Evolutionary conservation across 805 yeast genomes (phyloP), one percentile per base, ranked within the genome.

Genomic region (Pichia pseudocactophila): DNA sequence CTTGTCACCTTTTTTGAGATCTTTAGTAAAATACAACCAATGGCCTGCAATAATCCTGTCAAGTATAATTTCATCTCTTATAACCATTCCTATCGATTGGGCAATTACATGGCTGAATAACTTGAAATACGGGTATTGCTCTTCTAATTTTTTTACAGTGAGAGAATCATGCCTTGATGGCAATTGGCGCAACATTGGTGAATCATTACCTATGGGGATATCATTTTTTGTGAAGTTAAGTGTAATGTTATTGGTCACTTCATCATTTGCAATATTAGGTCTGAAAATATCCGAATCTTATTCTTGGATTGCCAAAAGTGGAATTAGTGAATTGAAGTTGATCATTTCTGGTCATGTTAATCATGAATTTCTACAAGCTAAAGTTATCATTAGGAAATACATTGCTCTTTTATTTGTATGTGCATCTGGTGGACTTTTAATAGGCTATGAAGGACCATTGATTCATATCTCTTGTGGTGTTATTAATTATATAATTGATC

Each of bases 381-480:
- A 60, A 27, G 70, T 82, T 3, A 61, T 85, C n/a, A 18, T 74
- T 3, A 65, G 67, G 41, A 85, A 85, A 55, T 63, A 74, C 3
- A 34, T 66, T 1, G 83, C 88, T 2, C 62, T 85, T 37, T 64
- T 78, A 6, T 61, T 83, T 37, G 80, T 81, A 13, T 80, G 82
- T 4, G 78, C 88, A 18, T 74, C 85, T 1, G 49, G 51, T 9
- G 95, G 95, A 0, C 54, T 86, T 2, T 82, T 90, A 85, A 69
- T 82, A 7, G 95, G 96, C 7, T 79, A 78, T 54, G 96, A 86
- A 53, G 95, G 95, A 2, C 95, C 96, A 0, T 58, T 87, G 42
- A 89, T 84, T 20, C 95, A 87, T 58, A 74, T 86, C 4, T 72
- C 90, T 0, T 76, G 84, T 50, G 76, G 84, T 48, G 64, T 78